A percentile compares a stretch with the other conserved stretches of the same genome.
These are phyloP conservation scores for Capsicum rhomboideum DNA, from an alignment of 257 asterid species.

Conservation along the genomic window DNA sequence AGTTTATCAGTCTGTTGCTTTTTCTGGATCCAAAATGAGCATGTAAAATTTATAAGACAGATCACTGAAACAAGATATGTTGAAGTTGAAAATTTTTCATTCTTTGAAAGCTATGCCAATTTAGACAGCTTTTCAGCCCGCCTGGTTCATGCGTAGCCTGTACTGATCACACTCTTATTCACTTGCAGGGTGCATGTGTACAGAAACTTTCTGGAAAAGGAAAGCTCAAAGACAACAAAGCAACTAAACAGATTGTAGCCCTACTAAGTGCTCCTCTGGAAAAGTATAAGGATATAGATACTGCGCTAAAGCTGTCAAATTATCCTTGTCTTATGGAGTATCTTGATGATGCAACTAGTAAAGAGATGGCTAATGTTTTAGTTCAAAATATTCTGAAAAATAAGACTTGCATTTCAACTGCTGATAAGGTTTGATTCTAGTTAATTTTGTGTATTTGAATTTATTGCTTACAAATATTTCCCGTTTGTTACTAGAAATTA, in stretches of 20 bases:
- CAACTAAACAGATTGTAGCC: constrained; percentile 85
- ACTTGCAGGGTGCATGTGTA: constrained; percentile 79
- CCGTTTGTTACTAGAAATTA: constrained; percentile 17
- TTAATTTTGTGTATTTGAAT: neutral
- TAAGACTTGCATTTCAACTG: constrained; percentile 69
- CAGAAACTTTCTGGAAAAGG: constrained; percentile 76
- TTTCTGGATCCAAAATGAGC: neutral
- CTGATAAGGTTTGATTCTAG: constrained; percentile 65
- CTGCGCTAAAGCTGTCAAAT: constrained; percentile 79
- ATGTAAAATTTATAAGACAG: neutral
- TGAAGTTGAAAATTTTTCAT: neutral
- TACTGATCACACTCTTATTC: neutral
- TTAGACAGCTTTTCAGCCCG: neutral
- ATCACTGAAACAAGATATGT: neutral
- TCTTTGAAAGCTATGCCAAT: neutral
- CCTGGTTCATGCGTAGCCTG: neutral
- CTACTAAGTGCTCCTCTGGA: constrained; percentile 94
- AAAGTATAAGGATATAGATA: constrained; percentile 91
- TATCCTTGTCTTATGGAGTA: constrained; percentile 83
- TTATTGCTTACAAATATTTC: neutral
- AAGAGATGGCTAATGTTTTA: constrained; percentile 92
- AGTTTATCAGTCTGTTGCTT: neutral
- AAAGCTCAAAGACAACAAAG: constrained; percentile 75
- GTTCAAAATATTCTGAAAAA: constrained; percentile 78
- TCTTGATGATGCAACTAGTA: constrained; percentile 71